Evolutionary conservation across 805 yeast genomes (phyloP).

Genomic region (Ogataea pignaliae): DNA sequence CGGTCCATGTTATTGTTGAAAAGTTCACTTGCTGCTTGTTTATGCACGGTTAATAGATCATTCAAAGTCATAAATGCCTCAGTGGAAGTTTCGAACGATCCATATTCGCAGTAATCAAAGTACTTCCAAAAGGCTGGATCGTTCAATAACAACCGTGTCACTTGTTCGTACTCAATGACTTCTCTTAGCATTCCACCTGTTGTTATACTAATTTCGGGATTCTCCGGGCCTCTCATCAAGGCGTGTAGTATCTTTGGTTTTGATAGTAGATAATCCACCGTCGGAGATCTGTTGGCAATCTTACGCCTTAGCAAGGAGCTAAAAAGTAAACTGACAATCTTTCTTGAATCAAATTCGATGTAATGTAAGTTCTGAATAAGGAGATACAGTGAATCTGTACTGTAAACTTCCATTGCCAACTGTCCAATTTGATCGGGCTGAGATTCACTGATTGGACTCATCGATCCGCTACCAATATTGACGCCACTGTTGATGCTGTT

Average conservation of each 20-base stretch:
- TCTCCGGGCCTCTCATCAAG: conserved; percentile 70
- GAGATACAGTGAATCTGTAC: conserved; percentile 61
- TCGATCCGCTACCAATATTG: background rate
- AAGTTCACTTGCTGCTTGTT: conserved; percentile 66
- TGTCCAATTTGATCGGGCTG: conserved; percentile 71
- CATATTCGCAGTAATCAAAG: conserved; percentile 70
- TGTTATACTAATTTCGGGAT: conserved; percentile 65
- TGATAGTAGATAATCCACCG: conserved; percentile 74
- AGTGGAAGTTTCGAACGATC: conserved; percentile 84
- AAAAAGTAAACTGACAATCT: conserved; percentile 72
- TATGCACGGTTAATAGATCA: conserved; percentile 67
- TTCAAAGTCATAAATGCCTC: conserved; percentile 78
- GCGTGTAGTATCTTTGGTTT: conserved; percentile 61
- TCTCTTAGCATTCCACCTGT: conserved; percentile 81
- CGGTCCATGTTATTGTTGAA: conserved; percentile 50
- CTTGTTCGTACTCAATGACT: conserved; percentile 71
- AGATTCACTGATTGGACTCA: conserved; percentile 24
- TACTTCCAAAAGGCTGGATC: conserved; percentile 74
- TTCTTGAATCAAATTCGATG: conserved; percentile 86
- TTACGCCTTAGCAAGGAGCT: conserved; percentile 74
- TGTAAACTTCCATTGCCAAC: conserved; percentile 75
- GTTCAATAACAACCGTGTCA: conserved; percentile 55
- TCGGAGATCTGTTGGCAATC: conserved; percentile 72
- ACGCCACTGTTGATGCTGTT: background rate
- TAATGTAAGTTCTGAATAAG: conserved; percentile 56